Evolutionary conservation across 1,139 yeast species (phyloP).

Genomic region (Wickerhamomyces sp.): DNA sequence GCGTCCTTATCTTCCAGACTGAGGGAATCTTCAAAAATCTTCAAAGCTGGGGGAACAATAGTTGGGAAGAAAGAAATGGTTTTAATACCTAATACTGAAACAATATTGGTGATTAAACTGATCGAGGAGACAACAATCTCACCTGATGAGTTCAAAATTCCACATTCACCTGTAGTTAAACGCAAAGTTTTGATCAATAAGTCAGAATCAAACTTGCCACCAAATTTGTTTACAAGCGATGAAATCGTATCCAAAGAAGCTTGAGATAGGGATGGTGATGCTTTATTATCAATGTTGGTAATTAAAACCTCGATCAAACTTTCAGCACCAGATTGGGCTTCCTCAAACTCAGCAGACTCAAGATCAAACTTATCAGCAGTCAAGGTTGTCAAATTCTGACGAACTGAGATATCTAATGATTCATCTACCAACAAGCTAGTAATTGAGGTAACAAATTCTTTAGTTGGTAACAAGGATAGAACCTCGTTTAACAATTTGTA

Average conservation of each 20-base stretch:
- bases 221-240: slow-evolving; percentile 58
- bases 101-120: slow-evolving; percentile 63
- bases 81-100: slow-evolving; percentile 77
- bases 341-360: slow-evolving; percentile 47
- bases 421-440: slow-evolving; percentile 37
- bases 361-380: slow-evolving; percentile 66
- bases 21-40: slow-evolving; percentile 45
- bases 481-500: slow-evolving; percentile 54
- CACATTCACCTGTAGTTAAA: slow-evolving; percentile 47
- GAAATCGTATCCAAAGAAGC: slow-evolving; percentile 69
- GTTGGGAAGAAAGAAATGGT: slow-evolving; percentile 81
- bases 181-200: slow-evolving; percentile 45
- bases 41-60: slow-evolving; percentile 70
- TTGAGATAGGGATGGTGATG: slow-evolving; percentile 51
- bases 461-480: slow-evolving; percentile 69
- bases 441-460: slow-evolving; percentile 62
- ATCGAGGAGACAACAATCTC: slow-evolving; percentile 75
- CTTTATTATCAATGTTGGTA: slow-evolving; percentile 36
- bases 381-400: slow-evolving; percentile 51
- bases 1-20: slow-evolving; percentile 28
- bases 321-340: slow-evolving; percentile 41
- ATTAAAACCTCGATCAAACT: slow-evolving; percentile 45
- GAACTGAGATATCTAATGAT: slow-evolving; percentile 33
- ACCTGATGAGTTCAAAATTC: slow-evolving; percentile 42
- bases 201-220: slow-evolving; percentile 43